Conservation (phyloP, 345 rosid genomes). For the Eucalyptus globulus region DNA sequence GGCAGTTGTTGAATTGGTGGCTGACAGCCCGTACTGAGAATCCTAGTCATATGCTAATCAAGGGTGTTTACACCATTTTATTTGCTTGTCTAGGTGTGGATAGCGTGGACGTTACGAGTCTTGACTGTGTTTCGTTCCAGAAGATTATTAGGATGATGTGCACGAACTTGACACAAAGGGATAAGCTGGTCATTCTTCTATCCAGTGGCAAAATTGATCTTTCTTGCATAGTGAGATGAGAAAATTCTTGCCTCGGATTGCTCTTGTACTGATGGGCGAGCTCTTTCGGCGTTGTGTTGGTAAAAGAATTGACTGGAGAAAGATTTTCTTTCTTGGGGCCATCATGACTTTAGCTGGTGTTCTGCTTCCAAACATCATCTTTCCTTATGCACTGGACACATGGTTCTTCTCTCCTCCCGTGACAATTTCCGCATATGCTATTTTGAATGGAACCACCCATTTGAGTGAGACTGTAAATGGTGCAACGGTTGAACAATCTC, state of each 20-base stretch:
- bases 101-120: not conserved
- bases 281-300: slow-evolving; percentile 11
- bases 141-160: not conserved
- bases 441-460: slow-evolving; percentile 23
- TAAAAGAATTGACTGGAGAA: slow-evolving; percentile 43
- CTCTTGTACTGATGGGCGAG: slow-evolving; percentile 3
- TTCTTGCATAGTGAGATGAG: not conserved
- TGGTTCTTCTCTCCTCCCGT: slow-evolving; percentile 12
- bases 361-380: slow-evolving; percentile 31
- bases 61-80: not conserved
- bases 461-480: slow-evolving; percentile 19
- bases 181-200: not conserved
- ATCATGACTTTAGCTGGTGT: slow-evolving; percentile 30
- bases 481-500: slow-evolving; percentile 18
- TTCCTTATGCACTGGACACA: slow-evolving; percentile 6
- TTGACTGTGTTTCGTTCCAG: not conserved
- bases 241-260: not conserved
- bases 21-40: not conserved
- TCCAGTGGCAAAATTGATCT: not conserved
- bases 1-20: not conserved
- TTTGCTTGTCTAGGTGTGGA: not conserved
- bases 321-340: slow-evolving; percentile 31
- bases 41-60: not conserved
- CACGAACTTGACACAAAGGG: not conserved
- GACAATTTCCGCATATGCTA: slow-evolving; percentile 1